Base-by-base conservation (phyloP, 805 yeast species). In the Groenewaldozyma tartarivorans region DNA sequence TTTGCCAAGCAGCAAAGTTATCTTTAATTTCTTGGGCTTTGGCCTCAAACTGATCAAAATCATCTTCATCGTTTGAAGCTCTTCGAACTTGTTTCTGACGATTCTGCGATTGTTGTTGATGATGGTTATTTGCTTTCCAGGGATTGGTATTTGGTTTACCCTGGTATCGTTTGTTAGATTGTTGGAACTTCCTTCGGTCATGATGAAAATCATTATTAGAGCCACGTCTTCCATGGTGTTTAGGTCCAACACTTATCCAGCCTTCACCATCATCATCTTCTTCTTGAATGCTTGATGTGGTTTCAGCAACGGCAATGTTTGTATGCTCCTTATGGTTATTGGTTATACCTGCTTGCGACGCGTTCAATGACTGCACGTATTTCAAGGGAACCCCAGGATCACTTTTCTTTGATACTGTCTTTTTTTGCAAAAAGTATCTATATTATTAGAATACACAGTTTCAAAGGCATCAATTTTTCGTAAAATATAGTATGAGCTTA, bases 221-320 rank as follows among this genome's bases (percentile, higher is more conserved):
- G 33, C 41, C 38, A 26, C 32, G 27, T 20, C 44, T 29, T 19
- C 33, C 32, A 19, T 35, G 44, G 15, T 39, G 43, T 38, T 50
- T 50, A 16, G 54, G 46, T 11, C 49, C 50, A 17, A 50, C 54
- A 24, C 49, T 48, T 41, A 46, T 46, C 54, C 54, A 50, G 13
- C 54, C 53, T 19, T 49, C 53, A 16, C 41, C 48, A 19, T 42
- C 46, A 22, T 44, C 48, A 20, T 41, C 39, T 7, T 29, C 39
- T 13, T 35, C 38, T 15, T 13, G 20, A 13, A 36, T 24, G 33
- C 34, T 18, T 7, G 29, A 18, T 6, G 6, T 15, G 20, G 6
- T 17, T 17, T 18, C 26, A 34, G 20, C 26, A 11, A n/a, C 13
- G 30, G n/a, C n/a, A n/a, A n/a, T n/a, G n/a, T n/a, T n/a, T n/a